Base-by-base conservation (phyloP, 768 basidiomycete genomes). In the Dioszegia hungarica region DNA sequence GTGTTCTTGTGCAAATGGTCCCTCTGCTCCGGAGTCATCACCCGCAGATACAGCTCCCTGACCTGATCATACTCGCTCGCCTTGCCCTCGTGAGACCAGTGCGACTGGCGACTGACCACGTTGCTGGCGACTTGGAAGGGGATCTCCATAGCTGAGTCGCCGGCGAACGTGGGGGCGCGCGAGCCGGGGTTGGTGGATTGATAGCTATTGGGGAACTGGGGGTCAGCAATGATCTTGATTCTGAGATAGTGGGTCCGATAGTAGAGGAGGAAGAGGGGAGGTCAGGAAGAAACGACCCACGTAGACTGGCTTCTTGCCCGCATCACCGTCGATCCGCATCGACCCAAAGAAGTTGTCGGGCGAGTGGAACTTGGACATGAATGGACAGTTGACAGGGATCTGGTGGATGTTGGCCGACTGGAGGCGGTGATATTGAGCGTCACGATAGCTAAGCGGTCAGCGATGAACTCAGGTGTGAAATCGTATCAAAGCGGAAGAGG, bases 1-100 rank as follows among this genome's bases (percentile, higher is more conserved):
- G 74, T 75, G 58, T 73, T 73, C 17, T 53, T 46, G 65, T 75
- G 74, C 22, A 74, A 50, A 54, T 75, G 68, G 31, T 62, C 60
- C 29, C 74, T 54, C 61, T 70, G 61, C n/a, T 52, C 50, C 15
- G 54, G 57, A 11, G 63, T 65, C 62, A 75, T 60, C 45, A 71
- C 68, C 19, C 67, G 50, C 29, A 50, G 54, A 63, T 75, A 75
- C n/a, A 75, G 62, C 54, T 72, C 72, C 34, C 72, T 47, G 38
- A 70, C 68, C 48, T 73, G 72, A 39, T 66, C 64, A 56, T 75
- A 75, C 62, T 75, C 74, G 60, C 57, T 63, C 11, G 62, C 53
- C n/a, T 67, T 48, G 25, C 72, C 72, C 51, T 75, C 69, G 56
- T 75, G 72, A 19, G 60, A 41, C 65, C 67, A 73, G 66, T 71